A percentile compares a stretch with the other conserved stretches of the same genome.
Conservation (phyloP, 2,329 filamentous ascomycete genomes). For the Diplodia seriata region DNA sequence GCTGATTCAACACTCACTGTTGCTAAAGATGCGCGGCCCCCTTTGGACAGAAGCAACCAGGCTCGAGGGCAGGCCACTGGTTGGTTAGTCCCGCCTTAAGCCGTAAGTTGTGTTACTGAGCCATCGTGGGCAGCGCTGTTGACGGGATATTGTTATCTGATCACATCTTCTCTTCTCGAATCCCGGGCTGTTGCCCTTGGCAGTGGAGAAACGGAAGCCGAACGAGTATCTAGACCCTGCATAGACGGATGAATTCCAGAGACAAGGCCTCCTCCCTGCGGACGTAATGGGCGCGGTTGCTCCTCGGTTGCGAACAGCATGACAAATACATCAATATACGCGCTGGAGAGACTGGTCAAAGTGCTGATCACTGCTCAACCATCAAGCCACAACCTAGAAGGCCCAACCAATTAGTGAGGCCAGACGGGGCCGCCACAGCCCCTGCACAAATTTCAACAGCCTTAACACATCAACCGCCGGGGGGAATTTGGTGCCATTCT, state of each 20-base stretch:
- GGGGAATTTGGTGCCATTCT: not conserved
- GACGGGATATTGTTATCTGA: too few species aligned
- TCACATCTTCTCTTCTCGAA: too few species aligned
- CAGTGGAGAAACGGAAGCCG: too few species aligned
- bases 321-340: not conserved
- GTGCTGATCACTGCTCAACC: not conserved
- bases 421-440: too few species aligned
- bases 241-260: not conserved
- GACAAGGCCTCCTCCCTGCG: not conserved
- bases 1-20: not conserved
- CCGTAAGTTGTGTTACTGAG: not conserved
- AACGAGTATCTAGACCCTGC: not conserved
- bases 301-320: not conserved
- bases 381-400: not conserved
- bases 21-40: not conserved
- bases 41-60: not conserved
- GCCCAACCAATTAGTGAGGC: not conserved
- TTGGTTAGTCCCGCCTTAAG: not conserved
- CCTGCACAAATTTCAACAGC: not conserved
- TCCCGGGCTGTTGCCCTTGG: too few species aligned
- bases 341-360: not conserved
- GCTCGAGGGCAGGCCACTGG: not conserved
- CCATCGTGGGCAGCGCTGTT: too few species aligned
- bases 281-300: not conserved
- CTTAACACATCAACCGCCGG: not conserved